Evolutionary conservation across 768 basidiomycete genomes (phyloP).

Genomic region (Lanmaoa pseudosensibilis): DNA sequence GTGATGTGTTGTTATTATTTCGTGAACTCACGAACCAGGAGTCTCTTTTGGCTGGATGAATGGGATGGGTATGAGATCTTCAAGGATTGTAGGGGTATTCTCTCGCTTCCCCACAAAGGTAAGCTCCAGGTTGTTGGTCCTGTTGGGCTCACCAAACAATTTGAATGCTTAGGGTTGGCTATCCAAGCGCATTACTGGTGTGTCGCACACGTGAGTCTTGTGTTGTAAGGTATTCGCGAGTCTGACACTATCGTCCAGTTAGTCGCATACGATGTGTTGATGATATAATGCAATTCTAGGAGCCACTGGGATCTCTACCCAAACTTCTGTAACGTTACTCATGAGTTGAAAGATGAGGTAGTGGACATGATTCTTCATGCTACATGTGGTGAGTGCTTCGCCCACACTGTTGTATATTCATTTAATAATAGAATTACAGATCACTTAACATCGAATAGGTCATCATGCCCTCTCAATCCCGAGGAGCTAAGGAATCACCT

Average conservation of each 20-base stretch:
- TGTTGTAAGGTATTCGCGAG: neutral
- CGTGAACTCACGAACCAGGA: too few relatives aligned
- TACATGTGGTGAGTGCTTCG: conserved; percentile 21
- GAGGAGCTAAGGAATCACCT: conserved; percentile 25
- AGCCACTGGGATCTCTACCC: conserved; percentile 37
- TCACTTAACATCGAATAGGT: conserved; percentile 30
- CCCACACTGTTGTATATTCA: neutral
- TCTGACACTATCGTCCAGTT: conserved; percentile 8
- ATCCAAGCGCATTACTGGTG: conserved; percentile 46
- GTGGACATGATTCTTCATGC: conserved; percentile 28
- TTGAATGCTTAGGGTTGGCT: too few relatives aligned
- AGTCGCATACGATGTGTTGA: neutral
- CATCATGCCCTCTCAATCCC: conserved; percentile 22
- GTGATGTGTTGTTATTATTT: too few relatives aligned
- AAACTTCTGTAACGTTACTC: conserved; percentile 27
- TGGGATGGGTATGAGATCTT: too few relatives aligned
- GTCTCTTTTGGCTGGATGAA: too few relatives aligned
- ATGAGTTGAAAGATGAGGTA: conserved; percentile 28
- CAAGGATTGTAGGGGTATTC: too few relatives aligned
- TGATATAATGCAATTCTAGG: conserved; percentile 23
- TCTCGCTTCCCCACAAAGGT: too few relatives aligned
- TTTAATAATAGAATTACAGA: conserved; percentile 9
- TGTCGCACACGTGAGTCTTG: conserved; percentile 6
- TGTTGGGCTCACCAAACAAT: too few relatives aligned
- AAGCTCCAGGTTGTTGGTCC: too few relatives aligned